Conservation (phyloP, 2,329 filamentous ascomycete genomes). For the Tolypocladium paradoxum region DNA sequence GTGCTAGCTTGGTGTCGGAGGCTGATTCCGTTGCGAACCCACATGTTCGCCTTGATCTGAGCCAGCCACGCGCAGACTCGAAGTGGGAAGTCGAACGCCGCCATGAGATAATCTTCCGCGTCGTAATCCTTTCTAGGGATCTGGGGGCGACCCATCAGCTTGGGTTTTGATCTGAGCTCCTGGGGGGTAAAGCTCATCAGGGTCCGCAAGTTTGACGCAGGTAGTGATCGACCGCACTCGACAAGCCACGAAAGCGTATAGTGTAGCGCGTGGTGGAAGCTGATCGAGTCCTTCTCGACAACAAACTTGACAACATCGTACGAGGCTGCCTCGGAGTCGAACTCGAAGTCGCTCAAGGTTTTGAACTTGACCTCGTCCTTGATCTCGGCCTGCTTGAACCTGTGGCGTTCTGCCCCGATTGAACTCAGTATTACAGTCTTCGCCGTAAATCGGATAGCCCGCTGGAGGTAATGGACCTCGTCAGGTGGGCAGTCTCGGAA, state of each 20-base stretch:
- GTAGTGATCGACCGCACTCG: conserved; percentile 73
- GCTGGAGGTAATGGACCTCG: conserved; percentile 54
- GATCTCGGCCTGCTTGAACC: conserved; percentile 80
- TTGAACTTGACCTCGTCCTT: conserved; percentile 82
- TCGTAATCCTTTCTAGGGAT: conserved; percentile 46
- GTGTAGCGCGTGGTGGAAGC: conserved; percentile 94
- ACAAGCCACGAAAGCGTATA: conserved; percentile 95
- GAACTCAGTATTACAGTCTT: conserved; percentile 84
- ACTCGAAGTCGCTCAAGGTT: conserved; percentile 65
- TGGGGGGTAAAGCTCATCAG: conserved; percentile 63
- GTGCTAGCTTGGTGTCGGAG: conserved; percentile 89
- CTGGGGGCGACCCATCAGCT: conserved; percentile 48
- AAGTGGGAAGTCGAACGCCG: conserved; percentile 85
- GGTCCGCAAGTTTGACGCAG: conserved; percentile 52
- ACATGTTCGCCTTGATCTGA: conserved; percentile 97
- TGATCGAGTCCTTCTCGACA: conserved; percentile 83
- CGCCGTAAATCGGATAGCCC: conserved; percentile 63
- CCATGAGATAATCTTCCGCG: conserved; percentile 71
- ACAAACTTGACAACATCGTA: conserved; percentile 75
- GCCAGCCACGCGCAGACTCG: conserved; percentile 92
- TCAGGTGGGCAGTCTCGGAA: conserved; percentile 62
- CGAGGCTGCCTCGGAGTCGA: conserved; percentile 47
- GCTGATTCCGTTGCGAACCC: conserved; percentile 96
- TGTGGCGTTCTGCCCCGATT: conserved; percentile 72
- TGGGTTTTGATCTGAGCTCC: conserved; percentile 56